Evolutionary conservation across 129 eudicot species (phyloP).

Genomic region (Deinandra increscens): DNA sequence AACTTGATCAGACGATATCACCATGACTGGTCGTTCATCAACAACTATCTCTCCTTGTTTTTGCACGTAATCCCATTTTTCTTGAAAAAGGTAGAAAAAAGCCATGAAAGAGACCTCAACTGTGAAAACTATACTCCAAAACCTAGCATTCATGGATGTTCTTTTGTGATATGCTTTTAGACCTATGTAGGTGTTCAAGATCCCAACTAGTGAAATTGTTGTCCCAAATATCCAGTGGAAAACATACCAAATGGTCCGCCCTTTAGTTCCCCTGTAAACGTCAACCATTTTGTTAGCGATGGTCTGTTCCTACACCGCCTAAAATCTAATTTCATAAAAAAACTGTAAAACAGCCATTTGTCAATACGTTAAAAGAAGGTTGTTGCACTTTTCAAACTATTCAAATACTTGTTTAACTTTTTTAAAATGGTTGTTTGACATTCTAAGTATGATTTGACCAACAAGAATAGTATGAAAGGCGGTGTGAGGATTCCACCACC

Average conservation of each 20-base stretch:
- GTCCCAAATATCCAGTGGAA: constrained; percentile 72
- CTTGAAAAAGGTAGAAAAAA: constrained; percentile 63
- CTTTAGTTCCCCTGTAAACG: constrained; percentile 50
- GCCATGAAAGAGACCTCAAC: constrained; percentile 59
- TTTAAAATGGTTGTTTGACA: too few relatives aligned
- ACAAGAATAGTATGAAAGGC: too few relatives aligned
- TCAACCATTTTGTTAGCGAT: constrained; percentile 1
- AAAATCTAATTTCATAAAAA: too few relatives aligned
- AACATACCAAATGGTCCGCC: constrained; percentile 54
- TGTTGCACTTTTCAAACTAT: too few relatives aligned
- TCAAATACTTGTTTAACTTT: too few relatives aligned
- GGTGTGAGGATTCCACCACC: too few relatives aligned
- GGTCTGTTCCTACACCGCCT: too few relatives aligned
- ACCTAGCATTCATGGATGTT: constrained; percentile 47
- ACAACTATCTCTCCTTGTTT: constrained; percentile 44
- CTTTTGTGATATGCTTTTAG: constrained; percentile 58
- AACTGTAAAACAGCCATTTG: too few relatives aligned
- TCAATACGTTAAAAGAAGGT: too few relatives aligned
- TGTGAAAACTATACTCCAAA: constrained; percentile 70
- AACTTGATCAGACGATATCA: constrained; percentile 28
- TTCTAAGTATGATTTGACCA: too few relatives aligned
- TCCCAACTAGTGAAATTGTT: constrained; percentile 47
- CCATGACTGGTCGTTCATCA: constrained; percentile 34
- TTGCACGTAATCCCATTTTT: constrained; percentile 66
- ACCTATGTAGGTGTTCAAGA: constrained; percentile 64